Evolutionary conservation across 1,284 basidiomycete genomes (phyloP), one percentile per base, ranked within the genome.

Genomic region (Pterulicium gracile): DNA sequence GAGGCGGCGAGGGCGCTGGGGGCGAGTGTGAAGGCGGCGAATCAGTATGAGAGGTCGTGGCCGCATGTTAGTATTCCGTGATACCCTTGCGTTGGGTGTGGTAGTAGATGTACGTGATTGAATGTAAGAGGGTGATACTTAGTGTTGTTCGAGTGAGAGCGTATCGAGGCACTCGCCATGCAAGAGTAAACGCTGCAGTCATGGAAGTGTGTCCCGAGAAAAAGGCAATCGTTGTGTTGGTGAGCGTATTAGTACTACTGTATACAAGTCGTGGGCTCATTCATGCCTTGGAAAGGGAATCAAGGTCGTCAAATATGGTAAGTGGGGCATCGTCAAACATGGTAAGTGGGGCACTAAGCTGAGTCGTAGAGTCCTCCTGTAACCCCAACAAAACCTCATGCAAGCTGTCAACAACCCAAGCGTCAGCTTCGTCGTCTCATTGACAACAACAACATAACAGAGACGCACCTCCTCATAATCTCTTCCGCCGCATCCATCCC

Each of bases 31-130:
- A 79, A 79, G 55, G 63, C 73, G n/a, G 77, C 79, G 1, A 73
- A 72, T 50, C 79, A 85, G 56, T 81, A 81, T 54, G 76, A 79
- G 56, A 66, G 80, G 20, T 81, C 71, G 0, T 85, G 75, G 75
- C 48, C 49, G 19, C 47, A 7, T 10, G 39, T 10, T 10, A 7
- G 18, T 41, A 41, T 41, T 32, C 27, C 27, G n/a, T 7, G 27
- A n/a, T n/a, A n/a, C n/a, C n/a, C n/a, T n/a, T n/a, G n/a, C n/a
- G n/a, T n/a, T n/a, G n/a, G n/a, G n/a, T n/a, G n/a, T n/a, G n/a
- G n/a, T n/a, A n/a, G n/a, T n/a, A n/a, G n/a, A n/a, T n/a, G n/a
- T n/a, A n/a, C n/a, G n/a, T n/a, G n/a, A n/a, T n/a, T n/a, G n/a
- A n/a, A n/a, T n/a, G n/a, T n/a, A n/a, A n/a, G n/a, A n/a, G n/a